phyloP scores from a whole-genome alignment of 371 early-diverging fungal species.

The Circinella minor region DNA sequence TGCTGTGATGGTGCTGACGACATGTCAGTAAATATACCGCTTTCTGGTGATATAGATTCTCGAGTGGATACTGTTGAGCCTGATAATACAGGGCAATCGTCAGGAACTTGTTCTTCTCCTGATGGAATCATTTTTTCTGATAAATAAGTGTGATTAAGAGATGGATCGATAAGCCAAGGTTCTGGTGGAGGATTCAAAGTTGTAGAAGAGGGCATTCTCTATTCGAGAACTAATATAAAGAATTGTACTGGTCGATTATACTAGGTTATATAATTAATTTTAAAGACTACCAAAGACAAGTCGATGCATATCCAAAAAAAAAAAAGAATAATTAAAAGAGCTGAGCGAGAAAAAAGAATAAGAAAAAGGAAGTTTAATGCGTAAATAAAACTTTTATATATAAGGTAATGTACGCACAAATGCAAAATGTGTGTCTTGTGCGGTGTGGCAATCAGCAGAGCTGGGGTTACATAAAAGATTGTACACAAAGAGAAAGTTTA shows the following conservation, averaged over 20 bases:
- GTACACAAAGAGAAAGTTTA: too few species aligned
- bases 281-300: too few species aligned
- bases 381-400: not conserved
- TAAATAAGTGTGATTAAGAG: not conserved
- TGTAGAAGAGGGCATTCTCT: not conserved
- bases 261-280: too few species aligned
- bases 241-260: too few species aligned
- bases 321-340: not conserved
- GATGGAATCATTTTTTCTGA: not conserved
- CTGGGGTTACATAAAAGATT: not conserved
- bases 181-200: not conserved
- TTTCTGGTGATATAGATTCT: constrained; percentile 3
- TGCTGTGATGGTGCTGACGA: not conserved
- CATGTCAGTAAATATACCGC: not conserved
- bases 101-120: not conserved
- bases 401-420: not conserved
- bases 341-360: not conserved
- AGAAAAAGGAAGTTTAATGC: not conserved
- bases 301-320: not conserved
- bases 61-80: not conserved
- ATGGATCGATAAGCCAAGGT: constrained; percentile 3
- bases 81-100: not conserved
- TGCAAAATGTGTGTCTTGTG: too few species aligned
- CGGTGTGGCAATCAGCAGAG: not conserved
- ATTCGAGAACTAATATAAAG: too few species aligned